phyloP scores from a whole-genome alignment of 352 stramenopile genomes.

The Phytophthora sansomeana region DNA sequence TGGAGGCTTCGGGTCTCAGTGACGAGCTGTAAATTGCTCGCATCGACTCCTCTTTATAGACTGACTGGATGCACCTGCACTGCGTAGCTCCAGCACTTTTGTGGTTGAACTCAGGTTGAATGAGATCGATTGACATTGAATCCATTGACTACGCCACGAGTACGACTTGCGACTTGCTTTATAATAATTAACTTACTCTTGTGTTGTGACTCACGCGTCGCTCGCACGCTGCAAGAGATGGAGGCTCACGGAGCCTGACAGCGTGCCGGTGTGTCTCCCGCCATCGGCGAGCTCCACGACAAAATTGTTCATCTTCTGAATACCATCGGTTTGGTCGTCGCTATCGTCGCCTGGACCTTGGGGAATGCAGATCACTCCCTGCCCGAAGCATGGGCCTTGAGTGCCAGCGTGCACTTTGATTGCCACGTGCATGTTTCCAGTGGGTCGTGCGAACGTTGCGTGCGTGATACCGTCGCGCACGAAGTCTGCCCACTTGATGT shows the following conservation, averaged over 20 bases:
- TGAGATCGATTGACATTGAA: constrained; percentile 41
- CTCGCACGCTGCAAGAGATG: constrained; percentile 41
- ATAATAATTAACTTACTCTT: constrained; percentile 41
- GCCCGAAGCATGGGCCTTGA: constrained; percentile 58
- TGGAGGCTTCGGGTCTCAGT: constrained; percentile 24
- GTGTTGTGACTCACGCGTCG: constrained; percentile 23
- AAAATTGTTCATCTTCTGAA: constrained; percentile 49
- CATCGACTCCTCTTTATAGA: constrained; percentile 21
- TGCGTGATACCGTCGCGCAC: constrained; percentile 60
- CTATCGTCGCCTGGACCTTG: constrained; percentile 35
- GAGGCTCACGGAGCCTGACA: constrained; percentile 57
- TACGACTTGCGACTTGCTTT: constrained; percentile 19
- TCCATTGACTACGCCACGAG: constrained; percentile 30
- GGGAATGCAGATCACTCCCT: constrained; percentile 73
- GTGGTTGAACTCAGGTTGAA: constrained; percentile 30
- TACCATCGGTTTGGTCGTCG: constrained; percentile 27
- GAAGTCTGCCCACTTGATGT: constrained; percentile 59
- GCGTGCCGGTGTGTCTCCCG: constrained; percentile 61
- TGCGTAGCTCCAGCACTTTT: constrained; percentile 14
- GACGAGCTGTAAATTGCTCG: constrained; percentile 47
- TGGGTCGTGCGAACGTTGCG: constrained; percentile 61
- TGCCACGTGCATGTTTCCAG: constrained; percentile 70
- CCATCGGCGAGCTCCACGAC: constrained; percentile 62
- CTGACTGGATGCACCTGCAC: constrained; percentile 13
- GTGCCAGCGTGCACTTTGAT: constrained; percentile 74